phyloP scores from a whole-genome alignment of 2,329 filamentous ascomycete species.

The Aspergillus sclerotialis region DNA sequence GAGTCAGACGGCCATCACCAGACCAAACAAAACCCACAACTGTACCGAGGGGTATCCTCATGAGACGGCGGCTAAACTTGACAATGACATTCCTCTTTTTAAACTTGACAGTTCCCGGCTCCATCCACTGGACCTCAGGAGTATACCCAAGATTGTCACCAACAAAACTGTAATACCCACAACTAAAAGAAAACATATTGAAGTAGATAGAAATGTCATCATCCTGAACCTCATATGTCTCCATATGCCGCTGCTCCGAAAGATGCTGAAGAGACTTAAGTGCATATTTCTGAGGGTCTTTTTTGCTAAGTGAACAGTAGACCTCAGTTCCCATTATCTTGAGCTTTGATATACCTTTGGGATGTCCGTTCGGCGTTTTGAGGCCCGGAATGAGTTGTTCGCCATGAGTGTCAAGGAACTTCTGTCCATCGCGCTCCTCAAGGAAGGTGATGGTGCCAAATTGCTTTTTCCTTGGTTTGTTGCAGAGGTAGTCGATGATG shows the following conservation, averaged over 20 bases:
- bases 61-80: constrained; percentile 22
- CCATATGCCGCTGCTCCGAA: constrained; percentile 15
- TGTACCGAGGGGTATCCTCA: constrained; percentile 46
- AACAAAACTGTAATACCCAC: constrained; percentile 43
- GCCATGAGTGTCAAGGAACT: constrained; percentile 35
- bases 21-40: constrained; percentile 44
- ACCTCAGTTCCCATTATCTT: constrained; percentile 14
- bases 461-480: constrained; percentile 35
- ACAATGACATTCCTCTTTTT: constrained; percentile 38
- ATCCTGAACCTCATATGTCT: constrained; percentile 9
- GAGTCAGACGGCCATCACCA: constrained; percentile 31
- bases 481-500: constrained; percentile 38
- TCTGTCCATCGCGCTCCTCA: constrained; percentile 28
- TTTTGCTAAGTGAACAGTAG: constrained; percentile 27
- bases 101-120: constrained; percentile 30
- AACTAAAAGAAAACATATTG: constrained; percentile 23
- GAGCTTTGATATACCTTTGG: constrained; percentile 9
- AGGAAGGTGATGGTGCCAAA: constrained; percentile 44
- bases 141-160: constrained; percentile 35
- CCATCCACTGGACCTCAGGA: constrained; percentile 14
- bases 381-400: constrained; percentile 4
- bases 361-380: constrained; percentile 5
- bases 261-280: constrained; percentile 29
- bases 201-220: constrained; percentile 7
- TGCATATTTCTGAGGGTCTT: constrained; percentile 27